Percentiles rank a stretch among this genome's conserved stretches.
These are phyloP conservation scores for Cyclostephanos tholiformis DNA, from an alignment of 108 stramenopile species.

Conservation along the genomic window DNA sequence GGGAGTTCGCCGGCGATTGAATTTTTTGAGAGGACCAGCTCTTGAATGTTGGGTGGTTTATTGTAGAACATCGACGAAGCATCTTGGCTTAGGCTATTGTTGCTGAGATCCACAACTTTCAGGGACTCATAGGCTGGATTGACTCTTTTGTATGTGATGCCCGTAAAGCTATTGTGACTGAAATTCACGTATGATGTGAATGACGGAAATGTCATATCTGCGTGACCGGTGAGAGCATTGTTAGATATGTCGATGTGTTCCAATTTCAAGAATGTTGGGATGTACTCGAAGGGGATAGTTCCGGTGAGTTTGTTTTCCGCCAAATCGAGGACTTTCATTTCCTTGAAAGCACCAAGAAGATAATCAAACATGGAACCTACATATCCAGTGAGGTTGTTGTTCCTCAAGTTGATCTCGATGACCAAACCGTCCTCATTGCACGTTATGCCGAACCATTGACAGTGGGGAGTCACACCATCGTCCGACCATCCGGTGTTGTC, in stretches of 20 bases:
- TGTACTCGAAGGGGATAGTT: background rate
- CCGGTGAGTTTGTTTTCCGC: constrained; percentile 26
- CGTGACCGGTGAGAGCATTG: constrained; percentile 17
- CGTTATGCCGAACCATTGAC: constrained; percentile 23
- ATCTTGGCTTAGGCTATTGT: constrained; percentile 44
- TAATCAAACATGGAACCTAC: no score
- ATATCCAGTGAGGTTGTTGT: constrained; percentile 12
- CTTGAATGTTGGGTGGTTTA: constrained; percentile 26
- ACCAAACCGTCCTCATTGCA: constrained; percentile 25
- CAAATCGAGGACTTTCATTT: constrained; percentile 21
- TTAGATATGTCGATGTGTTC: constrained; percentile 20
- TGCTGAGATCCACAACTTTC: constrained; percentile 47
- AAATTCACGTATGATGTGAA: constrained; percentile 52
- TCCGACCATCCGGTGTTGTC: constrained; percentile 21
- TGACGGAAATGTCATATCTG: constrained; percentile 65
- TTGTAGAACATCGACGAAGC: constrained; percentile 16
- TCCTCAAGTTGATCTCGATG: constrained; percentile 9
- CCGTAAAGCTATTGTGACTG: constrained; percentile 50
- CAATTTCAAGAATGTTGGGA: constrained; percentile 48
- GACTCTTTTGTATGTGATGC: constrained; percentile 56
- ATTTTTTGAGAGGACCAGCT: constrained; percentile 14
- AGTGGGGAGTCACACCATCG: background rate
- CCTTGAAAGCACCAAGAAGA: background rate
- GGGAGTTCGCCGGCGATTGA: constrained; percentile 14
- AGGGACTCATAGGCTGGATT: constrained; percentile 25